Percentiles rank a stretch among this genome's conserved stretches.
These are phyloP conservation scores for Pythium phragmiticola DNA, from an alignment of 352 stramenopile species.

Conservation along the genomic window DNA sequence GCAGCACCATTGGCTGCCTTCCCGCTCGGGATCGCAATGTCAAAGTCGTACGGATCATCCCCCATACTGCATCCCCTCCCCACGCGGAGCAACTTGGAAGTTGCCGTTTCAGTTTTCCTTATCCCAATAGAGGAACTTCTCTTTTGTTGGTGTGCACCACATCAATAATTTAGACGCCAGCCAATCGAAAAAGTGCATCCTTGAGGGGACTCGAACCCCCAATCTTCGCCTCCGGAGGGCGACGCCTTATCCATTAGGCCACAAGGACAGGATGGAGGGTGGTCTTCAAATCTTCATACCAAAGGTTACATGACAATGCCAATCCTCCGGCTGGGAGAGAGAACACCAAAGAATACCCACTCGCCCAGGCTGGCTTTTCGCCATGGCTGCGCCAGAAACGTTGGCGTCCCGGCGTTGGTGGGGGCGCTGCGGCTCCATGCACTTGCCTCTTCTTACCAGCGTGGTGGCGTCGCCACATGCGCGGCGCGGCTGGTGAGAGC, in stretches of 20 bases:
- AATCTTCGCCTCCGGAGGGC: slow-evolving; percentile 71
- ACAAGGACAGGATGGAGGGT: slow-evolving; percentile 17
- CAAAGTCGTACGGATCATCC: slow-evolving; percentile 41
- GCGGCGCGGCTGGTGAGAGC: too few species aligned
- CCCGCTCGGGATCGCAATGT: slow-evolving; percentile 45
- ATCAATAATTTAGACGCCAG: neutral
- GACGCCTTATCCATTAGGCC: slow-evolving; percentile 78
- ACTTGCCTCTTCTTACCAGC: too few species aligned
- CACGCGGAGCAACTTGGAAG: neutral
- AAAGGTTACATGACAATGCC: too few species aligned
- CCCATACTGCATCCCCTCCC: slow-evolving; percentile 7
- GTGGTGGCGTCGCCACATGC: too few species aligned
- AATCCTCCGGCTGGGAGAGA: neutral
- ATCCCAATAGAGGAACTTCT: slow-evolving; percentile 9
- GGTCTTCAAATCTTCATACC: too few species aligned
- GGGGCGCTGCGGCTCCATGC: too few species aligned
- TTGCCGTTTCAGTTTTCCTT: slow-evolving; percentile 1
- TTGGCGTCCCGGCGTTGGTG: neutral
- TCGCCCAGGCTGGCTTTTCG: neutral
- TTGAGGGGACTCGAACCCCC: slow-evolving; percentile 70
- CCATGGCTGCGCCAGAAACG: too few species aligned
- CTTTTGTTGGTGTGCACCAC: slow-evolving; percentile 11
- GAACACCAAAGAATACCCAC: slow-evolving; percentile 20
- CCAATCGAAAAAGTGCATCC: slow-evolving; percentile 38
- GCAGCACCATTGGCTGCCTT: neutral